Conservation (phyloP, 2,329 filamentous ascomycete genomes). For the Sarocladiaceae sp. region DNA sequence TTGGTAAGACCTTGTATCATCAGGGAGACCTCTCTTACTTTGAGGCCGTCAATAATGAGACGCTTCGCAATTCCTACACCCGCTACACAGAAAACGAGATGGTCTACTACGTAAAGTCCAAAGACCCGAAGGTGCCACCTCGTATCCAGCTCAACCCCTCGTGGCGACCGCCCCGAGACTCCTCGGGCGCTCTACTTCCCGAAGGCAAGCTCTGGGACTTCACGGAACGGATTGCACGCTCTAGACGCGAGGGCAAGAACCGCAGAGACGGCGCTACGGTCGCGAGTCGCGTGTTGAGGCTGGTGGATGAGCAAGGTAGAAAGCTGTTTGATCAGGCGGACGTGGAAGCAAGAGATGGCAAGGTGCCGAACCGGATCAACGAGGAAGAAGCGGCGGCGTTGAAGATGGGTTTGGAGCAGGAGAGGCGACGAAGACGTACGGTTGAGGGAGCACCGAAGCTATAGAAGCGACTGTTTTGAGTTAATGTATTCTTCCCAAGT, state of each 20-base stretch:
- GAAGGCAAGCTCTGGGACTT: constrained; percentile 85
- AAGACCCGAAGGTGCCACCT: constrained; percentile 54
- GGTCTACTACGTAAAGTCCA: constrained; percentile 64
- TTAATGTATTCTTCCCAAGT: no score
- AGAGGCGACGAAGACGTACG: constrained; percentile 38
- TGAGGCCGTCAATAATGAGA: constrained; percentile 97
- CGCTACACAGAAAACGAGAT: constrained; percentile 90
- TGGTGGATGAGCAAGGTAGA: constrained; percentile 68
- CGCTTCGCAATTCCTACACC: constrained; percentile 84
- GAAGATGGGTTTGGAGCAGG: constrained; percentile 36
- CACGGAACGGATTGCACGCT: constrained; percentile 77
- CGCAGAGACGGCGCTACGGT: constrained; percentile 89
- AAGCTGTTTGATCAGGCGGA: constrained; percentile 58
- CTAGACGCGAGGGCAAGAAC: constrained; percentile 89
- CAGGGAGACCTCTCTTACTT: constrained; percentile 97
- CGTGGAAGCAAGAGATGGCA: constrained; percentile 30
- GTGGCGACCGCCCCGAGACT: constrained; percentile 67
- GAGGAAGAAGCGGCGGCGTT: constrained; percentile 43
- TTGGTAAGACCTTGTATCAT: constrained; percentile 95
- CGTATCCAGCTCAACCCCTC: constrained; percentile 64
- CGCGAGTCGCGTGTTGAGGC: constrained; percentile 67
- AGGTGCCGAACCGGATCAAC: constrained; percentile 37
- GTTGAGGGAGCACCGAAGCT: constrained; percentile 46
- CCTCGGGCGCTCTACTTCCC: constrained; percentile 56
- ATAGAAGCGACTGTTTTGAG: no score